Conservation (phyloP, 2,329 filamentous ascomycete genomes). For the Stachybotrys chartarum region DNA sequence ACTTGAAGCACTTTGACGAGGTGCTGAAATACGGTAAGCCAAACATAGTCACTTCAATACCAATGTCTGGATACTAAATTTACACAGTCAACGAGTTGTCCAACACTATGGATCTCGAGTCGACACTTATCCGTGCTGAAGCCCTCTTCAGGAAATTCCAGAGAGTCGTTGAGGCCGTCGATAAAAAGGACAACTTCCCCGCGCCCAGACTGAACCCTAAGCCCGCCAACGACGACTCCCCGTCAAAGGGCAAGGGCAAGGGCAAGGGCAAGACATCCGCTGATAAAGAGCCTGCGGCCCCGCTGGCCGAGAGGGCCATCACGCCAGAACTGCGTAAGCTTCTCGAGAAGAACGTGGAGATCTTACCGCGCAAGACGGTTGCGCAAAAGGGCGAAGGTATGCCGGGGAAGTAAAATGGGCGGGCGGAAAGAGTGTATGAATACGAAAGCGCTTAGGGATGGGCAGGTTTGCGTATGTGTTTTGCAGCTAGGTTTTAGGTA, state of each 20-base stretch:
- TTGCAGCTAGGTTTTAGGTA: no score
- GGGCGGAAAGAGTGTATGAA: background rate
- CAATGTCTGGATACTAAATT: background rate
- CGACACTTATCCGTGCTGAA: conserved; percentile 82
- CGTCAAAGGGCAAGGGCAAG: conserved; percentile 24
- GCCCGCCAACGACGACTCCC: conserved; percentile 5
- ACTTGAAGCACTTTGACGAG: conserved; percentile 91
- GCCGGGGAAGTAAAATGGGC: conserved; percentile 17
- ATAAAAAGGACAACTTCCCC: conserved; percentile 85
- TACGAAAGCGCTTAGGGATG: background rate
- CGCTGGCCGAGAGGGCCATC: conserved; percentile 35
- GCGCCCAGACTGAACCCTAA: conserved; percentile 26
- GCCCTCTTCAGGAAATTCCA: conserved; percentile 83
- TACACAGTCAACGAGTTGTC: conserved; percentile 83
- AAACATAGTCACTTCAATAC: background rate
- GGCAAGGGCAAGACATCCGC: conserved; percentile 22
- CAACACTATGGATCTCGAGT: conserved; percentile 82
- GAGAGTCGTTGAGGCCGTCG: conserved; percentile 80
- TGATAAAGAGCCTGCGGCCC: conserved; percentile 8
- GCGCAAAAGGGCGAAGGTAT: conserved; percentile 28
- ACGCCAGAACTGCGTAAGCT: conserved; percentile 50
- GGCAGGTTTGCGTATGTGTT: background rate
- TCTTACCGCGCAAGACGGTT: conserved; percentile 30
- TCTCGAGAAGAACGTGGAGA: conserved; percentile 40
- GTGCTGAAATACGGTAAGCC: conserved; percentile 88